These are phyloP conservation scores for Coemansia biformis DNA, from an alignment of 192 early-diverging fungal genomes.

Conservation along the genomic window DNA sequence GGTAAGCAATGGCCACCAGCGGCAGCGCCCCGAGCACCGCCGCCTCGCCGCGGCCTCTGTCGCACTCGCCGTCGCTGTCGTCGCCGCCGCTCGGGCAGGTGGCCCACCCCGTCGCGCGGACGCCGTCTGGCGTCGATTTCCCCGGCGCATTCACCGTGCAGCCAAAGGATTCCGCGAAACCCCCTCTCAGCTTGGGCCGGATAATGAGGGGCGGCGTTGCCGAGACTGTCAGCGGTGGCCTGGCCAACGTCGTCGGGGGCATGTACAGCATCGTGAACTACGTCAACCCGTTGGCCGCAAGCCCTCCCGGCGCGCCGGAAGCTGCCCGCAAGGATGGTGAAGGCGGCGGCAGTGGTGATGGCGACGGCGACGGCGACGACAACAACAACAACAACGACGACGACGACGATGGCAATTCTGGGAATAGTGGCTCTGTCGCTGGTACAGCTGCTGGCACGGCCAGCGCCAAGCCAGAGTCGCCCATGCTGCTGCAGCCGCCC, in stretches of 20 bases:
- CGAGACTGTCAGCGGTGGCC: conserved; percentile 39
- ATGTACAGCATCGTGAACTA: conserved; percentile 42
- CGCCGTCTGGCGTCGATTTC: conserved; percentile 33
- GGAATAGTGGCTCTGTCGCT: too few relatives aligned
- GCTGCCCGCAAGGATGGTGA: too few relatives aligned
- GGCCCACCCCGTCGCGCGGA: conserved; percentile 10
- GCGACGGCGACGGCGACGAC: too few relatives aligned
- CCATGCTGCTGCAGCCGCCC: conserved; percentile 26
- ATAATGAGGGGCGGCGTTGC: conserved; percentile 30
- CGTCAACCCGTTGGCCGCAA: conserved; percentile 45
- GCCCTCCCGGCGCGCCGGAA: too few relatives aligned
- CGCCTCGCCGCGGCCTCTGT: too few relatives aligned
- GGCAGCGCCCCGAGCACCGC: too few relatives aligned
- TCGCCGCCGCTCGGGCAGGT: conserved; percentile 1
- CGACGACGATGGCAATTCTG: too few relatives aligned
- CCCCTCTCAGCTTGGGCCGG: conserved; percentile 2
- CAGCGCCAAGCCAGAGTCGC: background rate
- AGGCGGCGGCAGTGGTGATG: too few relatives aligned
- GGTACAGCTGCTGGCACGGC: too few relatives aligned
- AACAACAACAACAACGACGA: too few relatives aligned
- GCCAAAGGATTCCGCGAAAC: conserved; percentile 9
- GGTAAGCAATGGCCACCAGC: too few relatives aligned
- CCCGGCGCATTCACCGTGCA: conserved; percentile 42
- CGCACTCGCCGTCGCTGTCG: conserved; percentile 4
- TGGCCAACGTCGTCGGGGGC: conserved; percentile 39